Conservation (phyloP, 2,329 filamentous ascomycete genomes). For the Fusarium decemcellulare region DNA sequence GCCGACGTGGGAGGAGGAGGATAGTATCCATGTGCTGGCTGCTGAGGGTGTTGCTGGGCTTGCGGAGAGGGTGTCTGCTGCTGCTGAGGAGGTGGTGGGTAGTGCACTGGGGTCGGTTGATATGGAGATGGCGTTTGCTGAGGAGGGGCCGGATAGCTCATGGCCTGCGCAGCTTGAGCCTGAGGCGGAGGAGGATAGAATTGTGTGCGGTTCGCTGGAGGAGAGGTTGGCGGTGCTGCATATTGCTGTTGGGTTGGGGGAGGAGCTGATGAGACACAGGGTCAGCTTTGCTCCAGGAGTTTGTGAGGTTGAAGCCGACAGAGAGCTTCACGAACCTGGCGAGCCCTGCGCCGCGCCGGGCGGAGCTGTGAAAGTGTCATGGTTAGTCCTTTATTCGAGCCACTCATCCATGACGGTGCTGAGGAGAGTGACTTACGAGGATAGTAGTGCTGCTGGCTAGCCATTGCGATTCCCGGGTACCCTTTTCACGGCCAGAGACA, state of each 20-base stretch:
- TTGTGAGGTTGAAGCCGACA: background rate
- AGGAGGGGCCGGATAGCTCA: slow-evolving; percentile 48
- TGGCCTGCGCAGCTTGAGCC: slow-evolving; percentile 48
- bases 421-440: slow-evolving; percentile 57
- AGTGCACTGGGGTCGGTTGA: slow-evolving; percentile 42
- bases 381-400: slow-evolving; percentile 39
- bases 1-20: slow-evolving; percentile 36
- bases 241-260: slow-evolving; percentile 52
- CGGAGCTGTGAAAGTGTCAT: slow-evolving; percentile 54
- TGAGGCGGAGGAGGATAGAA: slow-evolving; percentile 62
- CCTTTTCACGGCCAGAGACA: background rate
- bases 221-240: slow-evolving; percentile 63
- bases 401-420: slow-evolving; percentile 6
- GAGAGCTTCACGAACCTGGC: slow-evolving; percentile 44
- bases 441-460: slow-evolving; percentile 60
- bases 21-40: slow-evolving; percentile 34
- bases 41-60: slow-evolving; percentile 42
- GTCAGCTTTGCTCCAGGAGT: slow-evolving; percentile 24
- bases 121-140: slow-evolving; percentile 34
- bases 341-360: slow-evolving; percentile 53
- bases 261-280: slow-evolving; percentile 33
- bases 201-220: slow-evolving; percentile 60
- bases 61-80: slow-evolving; percentile 44
- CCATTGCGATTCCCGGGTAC: slow-evolving; percentile 50
- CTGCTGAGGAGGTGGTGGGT: slow-evolving; percentile 44